Percentiles rank a stretch among this genome's conserved stretches.
Conservation (phyloP, 306 rosid genomes). For the Pachyrhizus erosus region DNA sequence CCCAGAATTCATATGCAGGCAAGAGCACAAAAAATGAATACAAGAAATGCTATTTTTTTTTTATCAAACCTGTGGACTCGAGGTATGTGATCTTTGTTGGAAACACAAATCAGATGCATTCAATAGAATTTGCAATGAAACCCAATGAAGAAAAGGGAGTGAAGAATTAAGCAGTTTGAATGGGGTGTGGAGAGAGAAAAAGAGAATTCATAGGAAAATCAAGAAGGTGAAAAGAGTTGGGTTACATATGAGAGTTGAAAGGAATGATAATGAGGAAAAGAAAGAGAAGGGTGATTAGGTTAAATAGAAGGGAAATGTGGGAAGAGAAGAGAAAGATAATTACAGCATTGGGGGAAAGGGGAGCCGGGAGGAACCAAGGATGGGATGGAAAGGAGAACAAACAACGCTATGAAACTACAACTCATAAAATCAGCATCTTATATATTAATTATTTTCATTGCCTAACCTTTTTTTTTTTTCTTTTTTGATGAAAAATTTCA, state of each 20-base stretch:
- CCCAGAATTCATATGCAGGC: slow-evolving; percentile 37
- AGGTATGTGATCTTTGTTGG: slow-evolving; percentile 43
- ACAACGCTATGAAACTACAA: slow-evolving; percentile 60
- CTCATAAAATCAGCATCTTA: slow-evolving; percentile 46
- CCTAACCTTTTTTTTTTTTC: not conserved
- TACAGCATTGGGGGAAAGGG: slow-evolving; percentile 58
- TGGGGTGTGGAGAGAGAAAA: slow-evolving; percentile 32
- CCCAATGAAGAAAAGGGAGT: slow-evolving; percentile 34
- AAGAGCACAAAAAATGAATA: slow-evolving; percentile 30
- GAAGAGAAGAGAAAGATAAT: slow-evolving; percentile 34
- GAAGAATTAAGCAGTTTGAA: slow-evolving; percentile 46
- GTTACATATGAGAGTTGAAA: slow-evolving; percentile 43
- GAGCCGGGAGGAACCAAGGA: slow-evolving; percentile 15
- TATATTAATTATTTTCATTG: not conserved
- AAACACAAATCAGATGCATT: slow-evolving; percentile 50
- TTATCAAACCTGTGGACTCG: slow-evolving; percentile 52
- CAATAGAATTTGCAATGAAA: slow-evolving; percentile 42
- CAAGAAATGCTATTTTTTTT: slow-evolving; percentile 18
- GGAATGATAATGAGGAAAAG: slow-evolving; percentile 12
- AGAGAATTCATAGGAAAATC: slow-evolving; percentile 46
- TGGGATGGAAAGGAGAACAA: slow-evolving; percentile 42
- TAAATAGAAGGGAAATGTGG: slow-evolving; percentile 24
- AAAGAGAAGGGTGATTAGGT: slow-evolving; percentile 35
- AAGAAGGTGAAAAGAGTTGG: slow-evolving; percentile 68
- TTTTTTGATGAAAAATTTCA: not conserved